Evolutionary conservation across 2,329 filamentous ascomycete genomes (phyloP), one percentile per base, ranked within the genome.

Genomic region (Endoconidiophora polonica): DNA sequence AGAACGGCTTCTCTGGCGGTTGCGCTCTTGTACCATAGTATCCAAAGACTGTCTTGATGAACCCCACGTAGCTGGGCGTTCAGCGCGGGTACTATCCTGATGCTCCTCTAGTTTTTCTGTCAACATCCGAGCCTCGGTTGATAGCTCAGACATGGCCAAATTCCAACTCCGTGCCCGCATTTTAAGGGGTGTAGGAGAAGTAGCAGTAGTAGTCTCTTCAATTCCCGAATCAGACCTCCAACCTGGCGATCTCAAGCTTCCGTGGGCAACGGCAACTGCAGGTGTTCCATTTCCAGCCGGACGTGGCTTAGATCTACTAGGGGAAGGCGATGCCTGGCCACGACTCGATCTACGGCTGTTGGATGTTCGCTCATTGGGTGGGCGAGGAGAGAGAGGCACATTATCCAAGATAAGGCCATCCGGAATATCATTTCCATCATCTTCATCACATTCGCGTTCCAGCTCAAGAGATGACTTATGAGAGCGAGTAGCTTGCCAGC

Each of bases 61-160:
- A 22, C 54, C 54, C 54, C 48, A 58, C 2, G 56, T 55, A 26
- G 50, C 53, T 14, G 54, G 52, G 43, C 54, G 49, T 52, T 53
- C 45, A 56, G 59, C 56, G 58, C 62, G 20, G 14, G n/a, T 44
- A 55, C 77, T 69, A 52, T 80, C 78, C 7, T 82, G 79, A 57
- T 86, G 82, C 59, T 82, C 81, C 60, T 90, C 85, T n/a, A 91
- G 67, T 57, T 83, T 85, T 57, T 85, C 81, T 0, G 84, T 90
- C 52, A 91, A 63, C 20, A 77, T 77, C 60, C 79, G 81, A 9
- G 83, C 81, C 59, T 91, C 86, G 3, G 76, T 66, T 53, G 76
- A 86, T 49, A 91, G 68, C 45, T 81, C 76, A 1, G 74, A 74
- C 56, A 83, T 67, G 14, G 80, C 81, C 12, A 77, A 71, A 46